Evolutionary conservation across 441 rosid genomes (phyloP).

Genomic region (Pelargonium cotyledonis): DNA sequence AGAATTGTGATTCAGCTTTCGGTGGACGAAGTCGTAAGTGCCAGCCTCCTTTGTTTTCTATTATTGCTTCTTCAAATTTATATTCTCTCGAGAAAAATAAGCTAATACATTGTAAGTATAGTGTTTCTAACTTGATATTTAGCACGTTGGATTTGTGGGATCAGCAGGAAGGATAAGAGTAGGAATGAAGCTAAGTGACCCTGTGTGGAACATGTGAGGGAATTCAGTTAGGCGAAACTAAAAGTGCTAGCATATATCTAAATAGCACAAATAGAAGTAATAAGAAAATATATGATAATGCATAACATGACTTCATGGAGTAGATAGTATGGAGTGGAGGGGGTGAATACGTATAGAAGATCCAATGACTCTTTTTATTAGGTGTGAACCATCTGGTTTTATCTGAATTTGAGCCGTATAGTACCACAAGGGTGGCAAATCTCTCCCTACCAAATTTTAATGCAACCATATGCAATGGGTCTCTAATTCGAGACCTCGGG

Average conservation of each 20-base stretch:
- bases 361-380: too few relatives aligned
- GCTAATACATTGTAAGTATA: background rate
- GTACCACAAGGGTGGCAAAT: too few relatives aligned
- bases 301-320: too few relatives aligned
- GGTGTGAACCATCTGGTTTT: too few relatives aligned
- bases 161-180: background rate
- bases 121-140: background rate
- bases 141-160: background rate
- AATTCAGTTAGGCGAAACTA: background rate
- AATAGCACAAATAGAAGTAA: background rate
- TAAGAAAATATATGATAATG: too few relatives aligned
- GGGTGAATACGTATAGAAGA: too few relatives aligned
- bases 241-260: background rate
- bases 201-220: background rate
- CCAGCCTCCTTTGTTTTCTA: conserved; percentile 11
- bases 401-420: too few relatives aligned
- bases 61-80: background rate
- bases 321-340: too few relatives aligned
- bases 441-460: too few relatives aligned
- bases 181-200: background rate
- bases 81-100: background rate
- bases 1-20: conserved; percentile 41
- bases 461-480: too few relatives aligned
- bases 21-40: conserved; percentile 75
- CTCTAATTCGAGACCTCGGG: too few relatives aligned